Evolutionary conservation across 345 rosid species (phyloP).

Genomic region (Firmiana major): DNA sequence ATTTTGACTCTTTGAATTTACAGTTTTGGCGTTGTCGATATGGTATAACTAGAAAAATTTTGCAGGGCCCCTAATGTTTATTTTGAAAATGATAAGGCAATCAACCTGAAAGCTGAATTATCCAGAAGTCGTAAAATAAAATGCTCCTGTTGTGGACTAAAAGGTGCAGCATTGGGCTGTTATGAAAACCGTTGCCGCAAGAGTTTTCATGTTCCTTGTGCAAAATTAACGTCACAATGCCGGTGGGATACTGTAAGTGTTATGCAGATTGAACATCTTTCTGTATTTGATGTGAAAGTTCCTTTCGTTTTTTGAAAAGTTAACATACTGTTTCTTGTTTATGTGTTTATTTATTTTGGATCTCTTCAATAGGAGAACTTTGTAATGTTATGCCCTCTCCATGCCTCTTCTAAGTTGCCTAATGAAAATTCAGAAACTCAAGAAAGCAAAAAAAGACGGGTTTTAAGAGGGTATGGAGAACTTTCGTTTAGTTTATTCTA

Average conservation of each 20-base stretch:
- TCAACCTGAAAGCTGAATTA: constrained; percentile 84
- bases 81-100: constrained; percentile 57
- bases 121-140: constrained; percentile 72
- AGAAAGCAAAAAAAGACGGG: constrained; percentile 29
- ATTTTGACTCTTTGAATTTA: background rate
- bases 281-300: background rate
- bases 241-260: constrained; percentile 83
- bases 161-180: constrained; percentile 88
- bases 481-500: constrained; percentile 7
- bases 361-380: constrained; percentile 58
- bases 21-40: background rate
- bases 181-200: constrained; percentile 67
- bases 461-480: constrained; percentile 42
- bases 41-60: background rate
- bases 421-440: constrained; percentile 38
- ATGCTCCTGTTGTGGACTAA: constrained; percentile 77
- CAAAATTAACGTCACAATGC: constrained; percentile 62
- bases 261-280: background rate
- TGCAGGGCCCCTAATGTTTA: constrained; percentile 94
- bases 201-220: constrained; percentile 78
- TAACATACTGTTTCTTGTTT: background rate
- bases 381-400: constrained; percentile 82
- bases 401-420: constrained; percentile 63
- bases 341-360: constrained; percentile 8
- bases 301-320: background rate